phyloP scores from a whole-genome alignment of 2,329 filamentous ascomycete species.

The Pezicula rhizophila region DNA sequence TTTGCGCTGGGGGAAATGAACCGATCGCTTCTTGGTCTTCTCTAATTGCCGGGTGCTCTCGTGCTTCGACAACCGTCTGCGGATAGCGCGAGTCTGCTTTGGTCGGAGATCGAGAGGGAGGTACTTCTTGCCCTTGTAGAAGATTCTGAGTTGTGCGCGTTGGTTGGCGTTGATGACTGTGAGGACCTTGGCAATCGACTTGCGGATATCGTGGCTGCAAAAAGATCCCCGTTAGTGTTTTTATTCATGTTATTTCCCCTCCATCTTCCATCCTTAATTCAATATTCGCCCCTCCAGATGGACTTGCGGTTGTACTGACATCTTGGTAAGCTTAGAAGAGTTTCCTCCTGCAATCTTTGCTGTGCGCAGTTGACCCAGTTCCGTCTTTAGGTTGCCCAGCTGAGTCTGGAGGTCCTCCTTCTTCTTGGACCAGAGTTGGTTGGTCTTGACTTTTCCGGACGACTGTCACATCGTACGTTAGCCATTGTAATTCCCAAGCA shows the following conservation, averaged over 20 bases:
- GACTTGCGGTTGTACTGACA: slow-evolving; percentile 55
- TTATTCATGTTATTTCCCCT: slow-evolving; percentile 4
- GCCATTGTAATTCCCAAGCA: slow-evolving; percentile 10
- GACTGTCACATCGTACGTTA: slow-evolving; percentile 42
- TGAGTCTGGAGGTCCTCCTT: slow-evolving; percentile 98
- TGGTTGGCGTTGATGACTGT: slow-evolving; percentile 99
- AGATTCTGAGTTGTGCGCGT: slow-evolving; percentile 92
- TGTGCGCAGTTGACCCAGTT: slow-evolving; percentile 93
- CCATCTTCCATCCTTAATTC: background rate
- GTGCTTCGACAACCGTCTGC: slow-evolving; percentile 87
- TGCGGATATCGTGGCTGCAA: slow-evolving; percentile 91
- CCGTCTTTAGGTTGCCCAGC: slow-evolving; percentile 89
- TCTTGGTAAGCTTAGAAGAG: slow-evolving; percentile 93
- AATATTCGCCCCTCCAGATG: background rate
- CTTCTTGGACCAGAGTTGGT: slow-evolving; percentile 97
- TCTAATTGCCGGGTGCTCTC: slow-evolving; percentile 79
- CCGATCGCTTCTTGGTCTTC: slow-evolving; percentile 94
- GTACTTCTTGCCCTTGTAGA: slow-evolving; percentile 99
- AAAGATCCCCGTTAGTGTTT: slow-evolving; percentile 12
- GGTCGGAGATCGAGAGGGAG: slow-evolving; percentile 94
- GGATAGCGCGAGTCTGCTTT: slow-evolving; percentile 98
- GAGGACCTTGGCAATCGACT: slow-evolving; percentile 97
- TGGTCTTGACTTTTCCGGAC: slow-evolving; percentile 79
- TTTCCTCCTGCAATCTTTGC: slow-evolving; percentile 95
- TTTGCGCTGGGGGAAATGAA: slow-evolving; percentile 97